Evolutionary conservation across 106 monocot genomes (phyloP).

Genomic region (Amphibolis antarctica): DNA sequence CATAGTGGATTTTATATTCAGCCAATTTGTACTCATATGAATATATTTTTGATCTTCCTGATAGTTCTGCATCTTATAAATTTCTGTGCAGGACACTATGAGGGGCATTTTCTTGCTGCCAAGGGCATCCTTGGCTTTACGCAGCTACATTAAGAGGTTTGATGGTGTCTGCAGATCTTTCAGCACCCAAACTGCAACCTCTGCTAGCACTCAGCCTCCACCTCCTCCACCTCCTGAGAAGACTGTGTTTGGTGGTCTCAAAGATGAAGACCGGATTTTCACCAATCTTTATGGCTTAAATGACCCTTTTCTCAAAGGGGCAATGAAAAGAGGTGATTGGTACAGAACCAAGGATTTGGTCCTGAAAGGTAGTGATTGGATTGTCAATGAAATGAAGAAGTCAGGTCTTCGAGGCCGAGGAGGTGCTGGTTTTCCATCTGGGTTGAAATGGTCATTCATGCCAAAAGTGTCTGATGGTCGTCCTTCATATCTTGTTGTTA

Average conservation of each 20-base stretch:
- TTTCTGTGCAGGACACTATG: slow-evolving; percentile 7
- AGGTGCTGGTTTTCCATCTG: slow-evolving; percentile 65
- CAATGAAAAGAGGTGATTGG: slow-evolving; percentile 65
- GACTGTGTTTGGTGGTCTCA: slow-evolving; percentile 53
- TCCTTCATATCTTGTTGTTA: slow-evolving; percentile 67
- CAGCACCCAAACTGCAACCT: slow-evolving; percentile 38
- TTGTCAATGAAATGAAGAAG: slow-evolving; percentile 63
- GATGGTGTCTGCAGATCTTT: slow-evolving; percentile 1
- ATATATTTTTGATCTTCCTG: too few species aligned
- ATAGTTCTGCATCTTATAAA: too few species aligned
- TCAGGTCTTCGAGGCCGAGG: slow-evolving; percentile 59
- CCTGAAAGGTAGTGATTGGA: slow-evolving; percentile 53
- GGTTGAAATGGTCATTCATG: slow-evolving; percentile 72
- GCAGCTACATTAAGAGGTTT: neutral
- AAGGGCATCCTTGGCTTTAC: slow-evolving; percentile 5
- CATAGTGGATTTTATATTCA: too few species aligned
- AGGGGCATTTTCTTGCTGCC: slow-evolving; percentile 15
- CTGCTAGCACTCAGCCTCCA: slow-evolving; percentile 23
- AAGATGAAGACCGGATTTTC: slow-evolving; percentile 57
- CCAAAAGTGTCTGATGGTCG: slow-evolving; percentile 66
- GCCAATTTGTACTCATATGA: too few species aligned
- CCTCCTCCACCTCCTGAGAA: slow-evolving; percentile 60
- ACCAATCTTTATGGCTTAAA: slow-evolving; percentile 59
- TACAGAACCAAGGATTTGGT: slow-evolving; percentile 56
- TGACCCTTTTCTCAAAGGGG: slow-evolving; percentile 66